phyloP scores from a whole-genome alignment of 257 asterid genomes.

The Linaria vulgaris region DNA sequence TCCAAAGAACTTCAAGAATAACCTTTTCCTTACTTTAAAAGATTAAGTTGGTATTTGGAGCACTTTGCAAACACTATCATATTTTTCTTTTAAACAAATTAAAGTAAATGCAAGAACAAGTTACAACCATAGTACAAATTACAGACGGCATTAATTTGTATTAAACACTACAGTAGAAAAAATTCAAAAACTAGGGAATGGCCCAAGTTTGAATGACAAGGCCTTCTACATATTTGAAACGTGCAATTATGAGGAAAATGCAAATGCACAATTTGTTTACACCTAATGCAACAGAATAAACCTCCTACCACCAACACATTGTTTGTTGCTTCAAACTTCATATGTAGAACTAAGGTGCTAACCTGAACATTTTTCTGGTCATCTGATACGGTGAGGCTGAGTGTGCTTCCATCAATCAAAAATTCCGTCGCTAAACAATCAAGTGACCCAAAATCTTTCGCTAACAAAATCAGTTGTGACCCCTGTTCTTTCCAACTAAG shows the following conservation, averaged over 20 bases:
- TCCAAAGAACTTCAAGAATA: too few relatives aligned
- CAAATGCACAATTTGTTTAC: not conserved
- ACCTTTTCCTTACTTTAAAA: too few relatives aligned
- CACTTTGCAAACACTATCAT: too few relatives aligned
- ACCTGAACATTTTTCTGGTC: slow-evolving; percentile 99
- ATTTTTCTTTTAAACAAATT: too few relatives aligned
- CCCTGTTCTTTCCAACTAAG: slow-evolving; percentile 98
- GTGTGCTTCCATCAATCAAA: slow-evolving; percentile 94
- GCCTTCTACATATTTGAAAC: slow-evolving; percentile 6
- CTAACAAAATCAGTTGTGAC: slow-evolving; percentile 85
- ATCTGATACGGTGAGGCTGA: slow-evolving; percentile 92
- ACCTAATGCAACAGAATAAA: not conserved
- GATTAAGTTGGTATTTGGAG: too few relatives aligned
- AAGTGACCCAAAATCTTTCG: slow-evolving; percentile 92
- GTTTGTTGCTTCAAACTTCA: slow-evolving; percentile 3
- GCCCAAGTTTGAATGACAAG: too few relatives aligned
- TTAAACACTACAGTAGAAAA: too few relatives aligned
- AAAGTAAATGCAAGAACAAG: too few relatives aligned
- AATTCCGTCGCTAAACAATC: slow-evolving; percentile 93
- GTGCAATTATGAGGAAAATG: slow-evolving; percentile 1
- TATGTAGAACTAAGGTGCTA: slow-evolving; percentile 12
- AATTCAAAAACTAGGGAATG: too few relatives aligned
- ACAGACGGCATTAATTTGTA: too few relatives aligned
- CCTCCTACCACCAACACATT: not conserved
- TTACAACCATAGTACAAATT: too few relatives aligned